These are phyloP conservation scores for Teunomyces cretensis DNA, from an alignment of 805 yeast species.

Conservation along the genomic window DNA sequence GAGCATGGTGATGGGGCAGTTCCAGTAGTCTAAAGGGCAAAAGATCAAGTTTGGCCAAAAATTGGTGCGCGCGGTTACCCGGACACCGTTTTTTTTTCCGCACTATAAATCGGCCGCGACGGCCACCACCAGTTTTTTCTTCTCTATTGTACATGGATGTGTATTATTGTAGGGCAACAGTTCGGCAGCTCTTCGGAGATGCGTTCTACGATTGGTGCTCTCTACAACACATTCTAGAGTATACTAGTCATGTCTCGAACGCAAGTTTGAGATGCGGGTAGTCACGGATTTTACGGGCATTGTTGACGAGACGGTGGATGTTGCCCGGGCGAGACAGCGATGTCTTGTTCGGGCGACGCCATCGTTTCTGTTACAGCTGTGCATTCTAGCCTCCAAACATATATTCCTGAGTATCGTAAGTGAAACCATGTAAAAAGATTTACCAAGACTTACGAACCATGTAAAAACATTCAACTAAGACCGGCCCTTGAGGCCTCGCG, in stretches of 20 bases:
- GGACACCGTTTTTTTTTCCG: not conserved
- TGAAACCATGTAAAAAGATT: no score
- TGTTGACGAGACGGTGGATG: slow-evolving; percentile 15
- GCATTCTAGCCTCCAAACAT: slow-evolving; percentile 49
- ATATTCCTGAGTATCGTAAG: no score
- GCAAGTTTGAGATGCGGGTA: slow-evolving; percentile 22
- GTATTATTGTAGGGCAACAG: slow-evolving; percentile 52
- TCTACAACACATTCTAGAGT: slow-evolving; percentile 52
- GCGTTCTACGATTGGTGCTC: slow-evolving; percentile 41
- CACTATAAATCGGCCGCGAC: not conserved
- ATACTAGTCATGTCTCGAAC: slow-evolving; percentile 29
- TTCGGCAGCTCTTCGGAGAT: slow-evolving; percentile 20
- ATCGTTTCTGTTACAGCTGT: slow-evolving; percentile 21
- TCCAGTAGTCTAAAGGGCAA: not conserved
- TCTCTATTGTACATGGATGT: slow-evolving; percentile 46
- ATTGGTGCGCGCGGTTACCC: not conserved
- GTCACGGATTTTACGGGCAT: slow-evolving; percentile 45
- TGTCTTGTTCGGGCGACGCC: not conserved
- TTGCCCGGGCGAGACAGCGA: not conserved
- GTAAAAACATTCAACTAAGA: slow-evolving; percentile 7
- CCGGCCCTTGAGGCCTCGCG: slow-evolving; percentile 17
- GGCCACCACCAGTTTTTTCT: slow-evolving; percentile 8
- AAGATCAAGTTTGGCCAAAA: not conserved
- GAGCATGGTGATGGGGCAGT: not conserved
- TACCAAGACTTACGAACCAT: no score